A percentile compares a stretch with the other conserved stretches of the same genome.
Evolutionary conservation across 805 yeast genomes (phyloP).

Genomic region (Sugiyamaella smithiae): DNA sequence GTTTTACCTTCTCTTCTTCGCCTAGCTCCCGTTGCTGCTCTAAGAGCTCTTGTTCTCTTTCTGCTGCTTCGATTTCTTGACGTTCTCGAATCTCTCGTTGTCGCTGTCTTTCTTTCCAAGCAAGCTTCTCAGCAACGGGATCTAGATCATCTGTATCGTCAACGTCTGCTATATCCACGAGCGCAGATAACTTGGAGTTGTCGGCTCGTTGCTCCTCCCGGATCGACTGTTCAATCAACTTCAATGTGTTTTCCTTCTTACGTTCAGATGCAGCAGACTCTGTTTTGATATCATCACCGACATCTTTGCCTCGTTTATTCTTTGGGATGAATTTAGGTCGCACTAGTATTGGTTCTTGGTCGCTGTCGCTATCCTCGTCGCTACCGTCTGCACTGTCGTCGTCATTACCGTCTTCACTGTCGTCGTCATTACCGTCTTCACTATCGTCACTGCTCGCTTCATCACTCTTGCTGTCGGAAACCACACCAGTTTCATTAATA

Average conservation of each 20-base stretch:
- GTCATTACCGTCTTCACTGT: neutral
- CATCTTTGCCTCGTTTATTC: constrained; percentile 23
- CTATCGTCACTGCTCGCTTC: neutral
- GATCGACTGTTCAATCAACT: constrained; percentile 29
- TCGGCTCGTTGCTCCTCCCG: constrained; percentile 28
- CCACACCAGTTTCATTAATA: neutral
- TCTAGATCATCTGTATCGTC: constrained; percentile 64
- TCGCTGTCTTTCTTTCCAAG: constrained; percentile 44
- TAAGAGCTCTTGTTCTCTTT: constrained; percentile 36
- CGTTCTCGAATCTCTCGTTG: constrained; percentile 41
- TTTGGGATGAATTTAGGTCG: constrained; percentile 34
- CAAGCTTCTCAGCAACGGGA: constrained; percentile 44
- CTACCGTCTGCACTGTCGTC: neutral
- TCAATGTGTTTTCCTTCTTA: constrained; percentile 26
- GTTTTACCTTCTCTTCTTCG: constrained; percentile 26
- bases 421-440: constrained; percentile 5
- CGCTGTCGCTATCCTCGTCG: neutral
- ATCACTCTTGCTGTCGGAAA: neutral
- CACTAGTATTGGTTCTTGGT: constrained; percentile 8
- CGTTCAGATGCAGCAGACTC: constrained; percentile 11
- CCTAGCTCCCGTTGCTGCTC: constrained; percentile 32
- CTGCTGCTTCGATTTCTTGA: constrained; percentile 31
- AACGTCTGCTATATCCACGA: constrained; percentile 30
- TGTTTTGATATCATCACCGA: constrained; percentile 4
- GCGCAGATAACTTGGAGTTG: constrained; percentile 22